phyloP scores from a whole-genome alignment of 768 basidiomycete genomes.

The Ephemerocybe angulata region DNA sequence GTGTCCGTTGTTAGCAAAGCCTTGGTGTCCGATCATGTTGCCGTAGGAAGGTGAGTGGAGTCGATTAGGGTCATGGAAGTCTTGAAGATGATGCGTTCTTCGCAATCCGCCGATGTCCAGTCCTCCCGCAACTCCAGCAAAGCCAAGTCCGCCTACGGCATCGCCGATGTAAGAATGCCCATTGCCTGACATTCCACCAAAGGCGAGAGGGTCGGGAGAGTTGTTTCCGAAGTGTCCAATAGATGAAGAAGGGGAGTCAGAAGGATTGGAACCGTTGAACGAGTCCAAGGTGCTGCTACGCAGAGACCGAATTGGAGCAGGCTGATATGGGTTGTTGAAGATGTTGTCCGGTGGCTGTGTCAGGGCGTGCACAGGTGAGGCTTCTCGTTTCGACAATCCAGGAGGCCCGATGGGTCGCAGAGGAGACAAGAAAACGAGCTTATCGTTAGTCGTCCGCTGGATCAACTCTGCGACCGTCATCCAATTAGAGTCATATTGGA shows the following conservation, averaged over 20 bases:
- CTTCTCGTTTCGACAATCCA: constrained; percentile 46
- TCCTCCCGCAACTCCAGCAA: constrained; percentile 10
- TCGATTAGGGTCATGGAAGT: constrained; percentile 11
- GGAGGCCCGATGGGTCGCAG: constrained; percentile 47
- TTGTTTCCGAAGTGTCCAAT: constrained; percentile 61
- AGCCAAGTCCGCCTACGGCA: constrained; percentile 20
- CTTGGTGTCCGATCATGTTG: constrained; percentile 17
- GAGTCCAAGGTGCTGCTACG: constrained; percentile 65
- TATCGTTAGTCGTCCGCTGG: constrained; percentile 44
- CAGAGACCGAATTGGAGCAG: constrained; percentile 57
- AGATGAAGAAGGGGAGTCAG: constrained; percentile 73
- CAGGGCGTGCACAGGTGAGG: constrained; percentile 42
- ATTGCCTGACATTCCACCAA: constrained; percentile 45
- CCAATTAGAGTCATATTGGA: constrained; percentile 67
- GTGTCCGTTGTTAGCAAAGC: constrained; percentile 10
- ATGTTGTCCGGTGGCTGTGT: constrained; percentile 27
- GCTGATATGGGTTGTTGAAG: constrained; percentile 60
- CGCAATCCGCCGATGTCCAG: constrained; percentile 3
- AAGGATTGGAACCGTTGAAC: constrained; percentile 52
- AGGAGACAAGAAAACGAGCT: constrained; percentile 61
- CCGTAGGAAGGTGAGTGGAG: constrained; percentile 21
- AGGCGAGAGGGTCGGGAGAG: constrained; percentile 65
- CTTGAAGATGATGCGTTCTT: constrained; percentile 12
- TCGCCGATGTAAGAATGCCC: constrained; percentile 36
- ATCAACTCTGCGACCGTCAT: constrained; percentile 58